Conservation (phyloP, 805 yeast species). For the Priceomyces fermenticarens region DNA sequence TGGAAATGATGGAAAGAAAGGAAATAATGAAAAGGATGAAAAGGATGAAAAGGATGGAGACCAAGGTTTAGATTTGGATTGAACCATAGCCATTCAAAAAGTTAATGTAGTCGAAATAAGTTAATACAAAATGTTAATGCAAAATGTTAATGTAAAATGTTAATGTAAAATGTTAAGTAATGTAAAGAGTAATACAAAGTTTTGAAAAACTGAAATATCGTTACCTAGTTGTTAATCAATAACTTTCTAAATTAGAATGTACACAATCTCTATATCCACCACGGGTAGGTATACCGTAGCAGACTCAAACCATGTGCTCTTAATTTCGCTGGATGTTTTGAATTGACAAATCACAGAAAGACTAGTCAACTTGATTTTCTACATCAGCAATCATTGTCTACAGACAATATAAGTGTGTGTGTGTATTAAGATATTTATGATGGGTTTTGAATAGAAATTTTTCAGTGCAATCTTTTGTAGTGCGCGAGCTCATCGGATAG, state of each 20-base stretch:
- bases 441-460: too few species aligned
- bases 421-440: too few species aligned
- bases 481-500: too few species aligned
- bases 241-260: too few species aligned
- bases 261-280: constrained; percentile 46
- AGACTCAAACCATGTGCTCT: constrained; percentile 48
- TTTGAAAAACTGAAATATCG: too few species aligned
- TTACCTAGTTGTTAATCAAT: too few species aligned
- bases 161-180: too few species aligned
- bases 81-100: too few species aligned
- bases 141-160: not conserved
- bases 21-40: constrained; percentile 9
- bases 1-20: not conserved
- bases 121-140: not conserved
- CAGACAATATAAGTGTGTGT: not conserved
- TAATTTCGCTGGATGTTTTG: constrained; percentile 31
- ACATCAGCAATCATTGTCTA: constrained; percentile 13
- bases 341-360: constrained; percentile 10
- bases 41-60: not conserved
- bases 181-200: too few species aligned
- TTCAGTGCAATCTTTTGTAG: too few species aligned
- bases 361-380: constrained; percentile 8
- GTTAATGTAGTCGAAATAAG: too few species aligned
- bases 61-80: too few species aligned
- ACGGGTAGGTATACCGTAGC: constrained; percentile 27